phyloP scores from a whole-genome alignment of 2,329 filamentous ascomycete species.

The Monilinia fructigena region DNA sequence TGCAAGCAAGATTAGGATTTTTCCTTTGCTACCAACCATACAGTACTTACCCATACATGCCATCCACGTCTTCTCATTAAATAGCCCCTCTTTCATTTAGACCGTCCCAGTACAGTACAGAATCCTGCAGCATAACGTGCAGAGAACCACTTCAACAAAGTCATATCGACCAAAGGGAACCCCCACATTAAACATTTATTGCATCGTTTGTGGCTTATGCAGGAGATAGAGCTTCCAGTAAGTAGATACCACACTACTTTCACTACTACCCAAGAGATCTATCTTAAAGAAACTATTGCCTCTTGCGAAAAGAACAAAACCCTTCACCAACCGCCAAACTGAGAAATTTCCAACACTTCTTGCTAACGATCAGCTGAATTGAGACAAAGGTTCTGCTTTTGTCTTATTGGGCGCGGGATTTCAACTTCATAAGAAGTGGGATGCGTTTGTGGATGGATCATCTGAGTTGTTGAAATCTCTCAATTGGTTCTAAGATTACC shows the following conservation, averaged over 20 bases:
- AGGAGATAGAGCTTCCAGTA: constrained; percentile 22
- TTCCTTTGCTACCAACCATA: constrained; percentile 5
- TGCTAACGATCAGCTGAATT: constrained; percentile 30
- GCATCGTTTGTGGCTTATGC: constrained; percentile 21
- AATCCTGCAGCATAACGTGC: constrained; percentile 14
- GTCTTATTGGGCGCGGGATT: constrained; percentile 20
- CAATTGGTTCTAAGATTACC: constrained; percentile 12
- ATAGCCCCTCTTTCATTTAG: not conserved
- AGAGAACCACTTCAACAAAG: constrained; percentile 11
- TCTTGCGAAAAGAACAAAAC: constrained; percentile 18
- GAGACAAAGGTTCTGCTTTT: constrained; percentile 29
- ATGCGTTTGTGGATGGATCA: constrained; percentile 20
- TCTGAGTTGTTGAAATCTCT: constrained; percentile 8
- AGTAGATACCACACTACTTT: constrained; percentile 1
- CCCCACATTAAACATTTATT: constrained; percentile 12
- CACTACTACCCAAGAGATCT: constrained; percentile 7
- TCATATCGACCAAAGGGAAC: constrained; percentile 9
- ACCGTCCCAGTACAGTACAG: not conserved
- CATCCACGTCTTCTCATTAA: constrained; percentile 6
- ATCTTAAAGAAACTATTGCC: not conserved
- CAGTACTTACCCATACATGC: not conserved
- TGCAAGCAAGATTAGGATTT: constrained; percentile 14
- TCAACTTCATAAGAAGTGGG: not conserved
- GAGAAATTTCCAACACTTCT: constrained; percentile 4
- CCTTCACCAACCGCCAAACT: constrained; percentile 11